Evolutionary conservation across 148 eudicot genomes (phyloP), one percentile per base, ranked within the genome.

Genomic region (Heliosperma pusillum): DNA sequence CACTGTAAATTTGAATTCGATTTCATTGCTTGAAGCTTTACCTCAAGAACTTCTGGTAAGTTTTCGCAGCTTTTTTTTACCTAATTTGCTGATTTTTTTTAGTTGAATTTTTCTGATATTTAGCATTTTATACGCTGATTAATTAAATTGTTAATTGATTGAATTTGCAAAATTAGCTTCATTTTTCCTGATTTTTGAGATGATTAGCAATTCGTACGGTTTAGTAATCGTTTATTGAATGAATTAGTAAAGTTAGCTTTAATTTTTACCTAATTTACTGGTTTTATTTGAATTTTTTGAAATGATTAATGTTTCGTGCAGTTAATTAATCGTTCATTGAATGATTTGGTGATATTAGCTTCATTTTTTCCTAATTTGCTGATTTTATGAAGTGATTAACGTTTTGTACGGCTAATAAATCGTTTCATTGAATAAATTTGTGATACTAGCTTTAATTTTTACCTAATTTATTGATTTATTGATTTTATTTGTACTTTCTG

Each of bases 11-110:
- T 61, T 7, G 4, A 52, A 45, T 21, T 17, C 81, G 10, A 11
- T 0, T 61, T 83, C 89, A 56, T 30, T 75, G 55, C 82, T 92
- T 47, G 91, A 92, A 79, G 75, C 89, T 52, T 75, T 92, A 69
- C 97, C 97, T 81, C 91, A 87, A 60, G 97, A 92, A 69, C 76
- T 90, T 60, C 74, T 92, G 87, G 97, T 90, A 4, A 82, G 85
- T 84, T 62, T 16, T 50, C 10, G 59, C n/a, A 16, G 26, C 22
- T 71, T 33, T 26, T 65, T 20, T 64, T 36, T 15, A 27, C 67
- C 42, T 67, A 20, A 67, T 67, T 67, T 4, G 47, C 47, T 29
- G 16, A 27, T 1, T 16, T 17, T 26, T 27, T 27, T 30, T 13
- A 33, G 4, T 36, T 29, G 36, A 36, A 6, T n/a, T n/a, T n/a